Conservation (phyloP, 2,329 filamentous ascomycete genomes). For the Hirsutella minnesotensis region DNA sequence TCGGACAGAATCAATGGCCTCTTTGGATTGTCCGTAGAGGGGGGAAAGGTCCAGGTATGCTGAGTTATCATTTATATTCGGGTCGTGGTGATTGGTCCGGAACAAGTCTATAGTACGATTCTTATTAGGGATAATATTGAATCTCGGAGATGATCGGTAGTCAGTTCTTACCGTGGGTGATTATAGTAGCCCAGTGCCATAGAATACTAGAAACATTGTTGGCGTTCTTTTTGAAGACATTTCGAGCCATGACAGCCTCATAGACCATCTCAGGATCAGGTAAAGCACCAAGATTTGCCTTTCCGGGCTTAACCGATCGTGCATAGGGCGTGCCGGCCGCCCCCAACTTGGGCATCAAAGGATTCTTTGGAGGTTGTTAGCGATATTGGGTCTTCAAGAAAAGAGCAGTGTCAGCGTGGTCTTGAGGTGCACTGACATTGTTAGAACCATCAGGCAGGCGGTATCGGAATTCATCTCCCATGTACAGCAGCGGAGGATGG, state of each 20-base stretch:
- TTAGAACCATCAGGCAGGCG: conserved; percentile 58
- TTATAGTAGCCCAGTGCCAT: conserved; percentile 62
- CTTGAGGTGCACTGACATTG: too few species aligned
- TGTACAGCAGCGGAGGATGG: conserved; percentile 57
- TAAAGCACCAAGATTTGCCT: conserved; percentile 48
- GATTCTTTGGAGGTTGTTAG: too few species aligned
- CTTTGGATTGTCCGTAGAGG: conserved; percentile 57
- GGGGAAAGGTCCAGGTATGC: conserved; percentile 62
- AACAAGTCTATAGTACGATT: conserved; percentile 48
- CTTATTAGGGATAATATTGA: too few species aligned
- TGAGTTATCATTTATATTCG: conserved; percentile 52
- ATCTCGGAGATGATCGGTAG: too few species aligned
- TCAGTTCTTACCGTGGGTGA: conserved; percentile 49
- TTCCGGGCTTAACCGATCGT: conserved; percentile 47
- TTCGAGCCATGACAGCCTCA: conserved; percentile 45
- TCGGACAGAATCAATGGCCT: conserved; percentile 53
- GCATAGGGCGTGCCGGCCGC: conserved; percentile 58
- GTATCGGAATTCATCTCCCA: conserved; percentile 52
- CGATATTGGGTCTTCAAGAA: too few species aligned
- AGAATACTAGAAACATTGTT: conserved; percentile 63
- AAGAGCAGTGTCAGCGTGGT: too few species aligned
- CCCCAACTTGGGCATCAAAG: conserved; percentile 51
- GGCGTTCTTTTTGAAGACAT: conserved; percentile 44
- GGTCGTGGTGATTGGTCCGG: conserved; percentile 52
- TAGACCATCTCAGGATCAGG: conserved; percentile 56